Conservation (phyloP, 805 yeast species). For the Candida sithepensis region DNA sequence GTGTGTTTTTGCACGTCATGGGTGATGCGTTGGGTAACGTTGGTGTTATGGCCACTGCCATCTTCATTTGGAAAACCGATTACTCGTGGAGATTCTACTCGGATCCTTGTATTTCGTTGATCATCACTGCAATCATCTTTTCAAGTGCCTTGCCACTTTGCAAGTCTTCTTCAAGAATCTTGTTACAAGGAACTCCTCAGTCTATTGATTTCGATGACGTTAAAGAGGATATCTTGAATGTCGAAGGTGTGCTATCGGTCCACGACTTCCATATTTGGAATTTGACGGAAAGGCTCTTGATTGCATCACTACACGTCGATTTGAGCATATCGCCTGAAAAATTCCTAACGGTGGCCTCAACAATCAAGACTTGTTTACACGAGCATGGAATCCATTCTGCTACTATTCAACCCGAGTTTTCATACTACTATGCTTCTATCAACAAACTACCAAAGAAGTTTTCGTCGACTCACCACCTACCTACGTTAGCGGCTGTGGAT, state of each 20-base stretch:
- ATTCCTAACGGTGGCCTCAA: slow-evolving; percentile 67
- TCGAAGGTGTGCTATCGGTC: slow-evolving; percentile 75
- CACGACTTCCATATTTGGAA: slow-evolving; percentile 98
- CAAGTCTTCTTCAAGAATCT: slow-evolving; percentile 76
- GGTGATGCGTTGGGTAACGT: slow-evolving; percentile 96
- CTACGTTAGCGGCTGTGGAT: neutral
- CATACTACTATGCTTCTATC: slow-evolving; percentile 29
- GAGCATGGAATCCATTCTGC: slow-evolving; percentile 86
- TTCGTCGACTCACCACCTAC: slow-evolving; percentile 20
- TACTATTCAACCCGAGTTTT: slow-evolving; percentile 94
- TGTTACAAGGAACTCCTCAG: slow-evolving; percentile 92
- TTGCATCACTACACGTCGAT: slow-evolving; percentile 88
- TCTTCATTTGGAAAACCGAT: slow-evolving; percentile 91
- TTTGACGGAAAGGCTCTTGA: slow-evolving; percentile 77
- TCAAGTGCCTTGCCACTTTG: slow-evolving; percentile 90
- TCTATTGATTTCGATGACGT: slow-evolving; percentile 73
- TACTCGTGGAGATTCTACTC: slow-evolving; percentile 81
- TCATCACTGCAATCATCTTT: slow-evolving; percentile 85
- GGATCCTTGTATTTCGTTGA: slow-evolving; percentile 82
- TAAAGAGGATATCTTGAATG: slow-evolving; percentile 57
- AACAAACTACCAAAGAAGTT: slow-evolving; percentile 29
- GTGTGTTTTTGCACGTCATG: slow-evolving; percentile 90
- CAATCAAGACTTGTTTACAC: slow-evolving; percentile 76
- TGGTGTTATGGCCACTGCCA: slow-evolving; percentile 87
- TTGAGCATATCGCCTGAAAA: slow-evolving; percentile 59